These are phyloP conservation scores for Zymoseptoria ardabiliae DNA, from an alignment of 2,329 filamentous ascomycete genomes.

Conservation along the genomic window DNA sequence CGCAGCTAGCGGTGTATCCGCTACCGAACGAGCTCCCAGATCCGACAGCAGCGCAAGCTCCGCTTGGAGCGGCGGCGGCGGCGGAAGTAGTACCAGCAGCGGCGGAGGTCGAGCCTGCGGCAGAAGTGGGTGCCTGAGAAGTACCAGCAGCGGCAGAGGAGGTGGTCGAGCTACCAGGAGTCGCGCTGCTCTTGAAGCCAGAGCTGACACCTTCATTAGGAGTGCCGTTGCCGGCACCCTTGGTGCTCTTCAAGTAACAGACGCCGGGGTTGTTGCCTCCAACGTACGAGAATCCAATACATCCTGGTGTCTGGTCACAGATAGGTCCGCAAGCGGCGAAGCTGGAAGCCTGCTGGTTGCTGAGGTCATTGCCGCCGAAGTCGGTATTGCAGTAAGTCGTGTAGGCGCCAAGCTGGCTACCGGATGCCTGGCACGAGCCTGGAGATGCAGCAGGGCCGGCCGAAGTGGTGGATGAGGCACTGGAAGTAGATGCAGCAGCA, in stretches of 20 bases:
- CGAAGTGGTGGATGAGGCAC: neutral
- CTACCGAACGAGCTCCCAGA: neutral
- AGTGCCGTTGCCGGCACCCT: neutral
- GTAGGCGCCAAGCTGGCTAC: conserved; percentile 3
- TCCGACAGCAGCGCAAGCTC: neutral
- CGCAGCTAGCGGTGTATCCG: neutral
- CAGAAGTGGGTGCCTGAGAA: neutral
- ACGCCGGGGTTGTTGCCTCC: conserved; percentile 5
- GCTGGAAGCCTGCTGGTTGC: conserved; percentile 2
- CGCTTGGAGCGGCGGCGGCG: neutral
- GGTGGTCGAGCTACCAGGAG: neutral
- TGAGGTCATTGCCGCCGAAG: conserved; percentile 8
- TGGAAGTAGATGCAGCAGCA: neutral
- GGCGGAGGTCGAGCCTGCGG: neutral
- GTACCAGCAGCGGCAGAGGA: neutral
- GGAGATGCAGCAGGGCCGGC: conserved; percentile 3
- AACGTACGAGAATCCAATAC: conserved; percentile 13
- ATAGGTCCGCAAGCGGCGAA: conserved; percentile 19
- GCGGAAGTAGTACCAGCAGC: neutral
- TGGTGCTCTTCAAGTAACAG: conserved; percentile 12
- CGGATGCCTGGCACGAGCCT: conserved; percentile 2
- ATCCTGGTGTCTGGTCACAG: conserved; percentile 16
- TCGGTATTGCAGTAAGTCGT: conserved; percentile 7
- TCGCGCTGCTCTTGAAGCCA: neutral
- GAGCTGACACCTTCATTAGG: conserved; percentile 3